Evolutionary conservation across 495 filamentous ascomycete genomes (phyloP).

Genomic region (Penicillium bialowiezense): DNA sequence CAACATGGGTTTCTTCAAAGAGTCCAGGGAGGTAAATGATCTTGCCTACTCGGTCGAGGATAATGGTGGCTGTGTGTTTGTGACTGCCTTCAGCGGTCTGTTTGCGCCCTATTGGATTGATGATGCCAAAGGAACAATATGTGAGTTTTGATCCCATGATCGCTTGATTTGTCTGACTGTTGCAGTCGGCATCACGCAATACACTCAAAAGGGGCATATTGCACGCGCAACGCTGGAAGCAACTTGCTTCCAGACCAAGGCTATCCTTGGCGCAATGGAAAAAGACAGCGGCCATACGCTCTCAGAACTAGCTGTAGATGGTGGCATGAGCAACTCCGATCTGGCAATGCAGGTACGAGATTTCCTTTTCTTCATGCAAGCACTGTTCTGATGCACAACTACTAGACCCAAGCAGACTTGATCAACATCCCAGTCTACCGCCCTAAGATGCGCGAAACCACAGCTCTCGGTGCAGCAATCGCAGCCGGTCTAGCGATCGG

Average conservation of each 20-base stretch:
- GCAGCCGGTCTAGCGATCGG: slow-evolving; percentile 87
- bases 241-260: slow-evolving; percentile 92
- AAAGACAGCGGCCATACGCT: slow-evolving; percentile 83
- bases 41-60: slow-evolving; percentile 78
- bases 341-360: slow-evolving; percentile 75
- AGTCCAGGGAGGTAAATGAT: slow-evolving; percentile 74
- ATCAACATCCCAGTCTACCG: slow-evolving; percentile 47
- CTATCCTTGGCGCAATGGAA: slow-evolving; percentile 93
- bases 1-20: slow-evolving; percentile 75
- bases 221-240: slow-evolving; percentile 92
- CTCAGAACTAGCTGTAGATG: slow-evolving; percentile 80
- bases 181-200: slow-evolving; percentile 83
- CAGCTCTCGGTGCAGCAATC: slow-evolving; percentile 87
- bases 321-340: slow-evolving; percentile 91
- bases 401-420: slow-evolving; percentile 41
- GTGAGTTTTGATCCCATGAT: slow-evolving; percentile 42
- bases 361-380: neutral
- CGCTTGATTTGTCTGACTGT: neutral
- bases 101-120: slow-evolving; percentile 99
- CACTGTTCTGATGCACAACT: neutral
- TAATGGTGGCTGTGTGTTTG: slow-evolving; percentile 90
- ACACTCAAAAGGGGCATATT: slow-evolving; percentile 87
- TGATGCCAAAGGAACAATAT: slow-evolving; percentile 88
- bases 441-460: slow-evolving; percentile 82
- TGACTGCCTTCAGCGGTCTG: slow-evolving; percentile 92